Conservation (phyloP, 176 grass and related monocot genomes). For the Areca catechu region DNA sequence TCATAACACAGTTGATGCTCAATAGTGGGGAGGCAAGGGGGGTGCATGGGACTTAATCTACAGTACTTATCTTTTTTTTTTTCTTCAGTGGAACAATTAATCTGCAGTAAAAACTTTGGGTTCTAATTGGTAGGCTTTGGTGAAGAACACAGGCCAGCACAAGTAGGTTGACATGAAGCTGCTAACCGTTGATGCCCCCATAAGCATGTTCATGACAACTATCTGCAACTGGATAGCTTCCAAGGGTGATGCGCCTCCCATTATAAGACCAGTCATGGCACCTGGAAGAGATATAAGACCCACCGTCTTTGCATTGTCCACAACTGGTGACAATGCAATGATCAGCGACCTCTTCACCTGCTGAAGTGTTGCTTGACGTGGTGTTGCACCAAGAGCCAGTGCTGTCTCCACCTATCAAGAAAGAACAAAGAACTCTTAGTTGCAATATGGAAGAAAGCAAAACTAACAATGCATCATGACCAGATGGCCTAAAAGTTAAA, state of each 20-base stretch:
- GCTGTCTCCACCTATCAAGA: constrained; percentile 67
- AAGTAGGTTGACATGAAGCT: constrained; percentile 73
- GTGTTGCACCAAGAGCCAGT: constrained; percentile 68
- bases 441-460: too few species aligned
- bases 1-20: too few species aligned
- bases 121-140: constrained; percentile 65
- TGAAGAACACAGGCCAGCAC: constrained; percentile 87
- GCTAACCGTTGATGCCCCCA: constrained; percentile 67
- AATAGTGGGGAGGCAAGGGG: too few species aligned
- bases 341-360: constrained; percentile 53
- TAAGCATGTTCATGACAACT: constrained; percentile 84
- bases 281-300: constrained; percentile 67
- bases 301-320: constrained; percentile 72
- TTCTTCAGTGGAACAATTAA: not conserved
- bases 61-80: too few species aligned
- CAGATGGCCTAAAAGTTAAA: too few species aligned
- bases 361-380: constrained; percentile 61
- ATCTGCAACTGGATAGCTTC: constrained; percentile 83
- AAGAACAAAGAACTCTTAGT: not conserved
- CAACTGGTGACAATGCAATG: constrained; percentile 42
- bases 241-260: constrained; percentile 66
- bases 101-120: constrained; percentile 38
- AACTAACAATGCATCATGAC: too few species aligned
- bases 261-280: constrained; percentile 72
- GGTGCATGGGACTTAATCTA: too few species aligned